Conservation (phyloP, 208 protist genomes). For the Wallacemonas rigidus region DNA sequence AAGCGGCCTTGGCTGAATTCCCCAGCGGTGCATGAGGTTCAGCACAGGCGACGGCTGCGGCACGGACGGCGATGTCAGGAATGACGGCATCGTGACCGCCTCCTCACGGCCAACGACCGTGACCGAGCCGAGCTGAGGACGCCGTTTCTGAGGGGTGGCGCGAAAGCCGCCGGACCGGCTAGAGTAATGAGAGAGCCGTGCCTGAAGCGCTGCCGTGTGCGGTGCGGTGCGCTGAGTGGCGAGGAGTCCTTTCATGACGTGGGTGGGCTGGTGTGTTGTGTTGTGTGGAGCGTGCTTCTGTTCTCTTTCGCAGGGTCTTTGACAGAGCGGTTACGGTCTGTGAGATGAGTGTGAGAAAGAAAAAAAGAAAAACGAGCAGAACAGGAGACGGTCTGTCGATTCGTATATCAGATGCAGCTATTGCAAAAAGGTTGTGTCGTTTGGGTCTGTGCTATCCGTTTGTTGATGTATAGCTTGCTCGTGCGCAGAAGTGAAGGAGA, state of each 20-base stretch:
- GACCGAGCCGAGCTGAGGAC: conserved; percentile 21
- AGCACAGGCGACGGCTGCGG: not conserved
- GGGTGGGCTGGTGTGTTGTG: not conserved
- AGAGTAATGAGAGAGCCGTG: not conserved
- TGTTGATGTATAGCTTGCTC: not conserved
- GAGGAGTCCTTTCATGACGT: not conserved
- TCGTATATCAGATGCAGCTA: too few species aligned
- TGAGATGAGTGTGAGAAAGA: too few species aligned
- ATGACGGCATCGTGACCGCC: not conserved
- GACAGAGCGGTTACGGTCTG: too few species aligned
- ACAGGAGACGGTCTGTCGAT: too few species aligned
- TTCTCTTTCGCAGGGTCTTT: too few species aligned
- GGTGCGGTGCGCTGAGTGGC: not conserved
- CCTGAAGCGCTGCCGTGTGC: conserved; percentile 1
- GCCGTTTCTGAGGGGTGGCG: not conserved
- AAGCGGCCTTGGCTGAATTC: conserved; percentile 2
- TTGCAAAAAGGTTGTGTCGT: too few species aligned
- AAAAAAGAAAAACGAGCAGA: too few species aligned
- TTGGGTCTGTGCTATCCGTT: too few species aligned
- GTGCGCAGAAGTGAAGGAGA: not conserved
- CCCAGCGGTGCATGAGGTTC: conserved; percentile 1
- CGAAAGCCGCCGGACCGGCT: not conserved
- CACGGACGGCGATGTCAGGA: not conserved
- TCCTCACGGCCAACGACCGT: conserved; percentile 30
- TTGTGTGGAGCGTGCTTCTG: too few species aligned